These are phyloP conservation scores for Hamiltosporidium tvaerminnensis DNA, from an alignment of 371 early-diverging fungal genomes.

Conservation along the genomic window DNA sequence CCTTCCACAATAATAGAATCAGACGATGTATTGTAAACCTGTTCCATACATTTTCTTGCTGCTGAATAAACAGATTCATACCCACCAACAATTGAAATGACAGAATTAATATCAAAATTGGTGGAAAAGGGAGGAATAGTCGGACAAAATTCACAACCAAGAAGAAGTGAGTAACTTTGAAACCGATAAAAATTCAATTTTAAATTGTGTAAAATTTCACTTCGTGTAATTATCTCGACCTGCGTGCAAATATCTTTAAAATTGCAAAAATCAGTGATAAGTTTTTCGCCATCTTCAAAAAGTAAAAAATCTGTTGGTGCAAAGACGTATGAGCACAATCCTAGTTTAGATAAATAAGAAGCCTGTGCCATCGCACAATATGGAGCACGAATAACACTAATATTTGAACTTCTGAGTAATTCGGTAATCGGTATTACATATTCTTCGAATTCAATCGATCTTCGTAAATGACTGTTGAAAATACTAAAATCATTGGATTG, in stretches of 20 bases:
- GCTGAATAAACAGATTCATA: neutral
- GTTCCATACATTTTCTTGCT: neutral
- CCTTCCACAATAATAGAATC: neutral
- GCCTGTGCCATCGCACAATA: slow-evolving; percentile 46
- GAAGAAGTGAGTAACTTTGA: slow-evolving; percentile 12
- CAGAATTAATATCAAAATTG: slow-evolving; percentile 18
- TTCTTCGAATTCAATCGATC: slow-evolving; percentile 16
- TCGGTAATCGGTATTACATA: slow-evolving; percentile 18
- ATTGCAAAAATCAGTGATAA: slow-evolving; percentile 30
- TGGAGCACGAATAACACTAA: slow-evolving; percentile 42
- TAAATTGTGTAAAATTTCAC: slow-evolving; percentile 4
- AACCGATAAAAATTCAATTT: slow-evolving; percentile 5
- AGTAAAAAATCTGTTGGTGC: slow-evolving; percentile 40
- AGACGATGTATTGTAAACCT: neutral
- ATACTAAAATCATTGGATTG: slow-evolving; percentile 1
- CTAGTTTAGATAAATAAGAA: slow-evolving; percentile 37
- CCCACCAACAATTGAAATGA: slow-evolving; percentile 9
- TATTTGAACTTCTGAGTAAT: slow-evolving; percentile 12
- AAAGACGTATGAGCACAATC: slow-evolving; percentile 37
- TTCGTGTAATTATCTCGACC: neutral
- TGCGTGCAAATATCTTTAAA: neutral
- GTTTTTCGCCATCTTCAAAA: slow-evolving; percentile 24
- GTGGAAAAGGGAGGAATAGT: slow-evolving; percentile 35
- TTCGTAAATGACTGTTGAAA: slow-evolving; percentile 6
- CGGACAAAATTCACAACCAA: slow-evolving; percentile 48